Base-by-base conservation (phyloP, 2,329 filamentous ascomycete species). In the Pseudogymnoascus destructans region DNA sequence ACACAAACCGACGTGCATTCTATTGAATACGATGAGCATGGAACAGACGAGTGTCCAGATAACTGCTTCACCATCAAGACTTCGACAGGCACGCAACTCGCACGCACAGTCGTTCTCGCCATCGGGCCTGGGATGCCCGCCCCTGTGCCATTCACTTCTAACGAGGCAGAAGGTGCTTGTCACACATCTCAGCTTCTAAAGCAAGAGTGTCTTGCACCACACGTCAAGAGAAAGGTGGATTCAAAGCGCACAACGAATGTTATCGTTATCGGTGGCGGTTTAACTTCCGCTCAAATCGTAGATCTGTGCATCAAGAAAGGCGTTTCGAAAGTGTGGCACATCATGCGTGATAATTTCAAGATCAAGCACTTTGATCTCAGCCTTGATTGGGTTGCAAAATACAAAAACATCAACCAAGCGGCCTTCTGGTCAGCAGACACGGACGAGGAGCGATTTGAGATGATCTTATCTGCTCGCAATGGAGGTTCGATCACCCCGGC, bases 371-470 rank as follows among this genome's bases (percentile, higher is more conserved):
- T 92, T 63, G 88, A 92, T 64, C 78, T 92, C 21, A 80, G 84
- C 59, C 75, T 92, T 1, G 77, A 80, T 54, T 93, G 88, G 88
- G 86, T 92, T 70, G 86, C 85, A 8, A 92, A 92, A 68, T 92
- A 87, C 69, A 82, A 84, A 59, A 92, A 92, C 67, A 79, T 82
- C 58, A 82, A 87, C 63, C 86, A 91, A 67, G 84, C 87, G 0
- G 77, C 78, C 0, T 93, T 91, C 69, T 91, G 86, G 85, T 81
- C 80, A 5, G 85, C 86, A 3, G 86, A 90, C 64, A 80, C 79
- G 5, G 84, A 89, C 60, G 77, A 82, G 23, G 79, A 91, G 69
- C 77, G 86, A 2, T 75, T 84, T 27, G 75, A 82, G 33, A 85
- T 87, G 70, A 76, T 87, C 61, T 74, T 76, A 61, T 70, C 74